A percentile compares a stretch with the other conserved stretches of the same genome.
Conservation (phyloP, 257 asterid species). For the Marsdenia floribunda region DNA sequence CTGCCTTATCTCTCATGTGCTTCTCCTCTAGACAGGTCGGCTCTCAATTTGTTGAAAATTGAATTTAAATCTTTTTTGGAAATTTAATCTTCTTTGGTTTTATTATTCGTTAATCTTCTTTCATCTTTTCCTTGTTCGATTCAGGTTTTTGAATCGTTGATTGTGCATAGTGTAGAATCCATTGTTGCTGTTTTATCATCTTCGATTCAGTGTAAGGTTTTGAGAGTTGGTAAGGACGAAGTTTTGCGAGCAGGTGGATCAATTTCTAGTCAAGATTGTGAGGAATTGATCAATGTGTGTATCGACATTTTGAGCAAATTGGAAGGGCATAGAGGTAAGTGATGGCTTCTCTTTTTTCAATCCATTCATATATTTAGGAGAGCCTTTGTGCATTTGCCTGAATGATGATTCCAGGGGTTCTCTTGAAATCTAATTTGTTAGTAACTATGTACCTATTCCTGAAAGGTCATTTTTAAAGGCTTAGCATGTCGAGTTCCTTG, state of each 20-base stretch:
- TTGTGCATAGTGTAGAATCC: conserved; percentile 43
- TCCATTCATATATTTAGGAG: background rate
- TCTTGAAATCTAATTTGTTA: background rate
- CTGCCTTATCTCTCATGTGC: conserved; percentile 76
- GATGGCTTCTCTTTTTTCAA: background rate
- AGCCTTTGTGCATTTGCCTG: background rate
- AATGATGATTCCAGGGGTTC: background rate
- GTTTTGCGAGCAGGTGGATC: conserved; percentile 52
- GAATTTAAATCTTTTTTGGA: background rate
- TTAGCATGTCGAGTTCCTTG: background rate
- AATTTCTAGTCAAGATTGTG: conserved; percentile 36
- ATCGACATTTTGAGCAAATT: conserved; percentile 40
- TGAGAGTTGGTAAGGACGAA: conserved; percentile 26
- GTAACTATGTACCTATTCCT: background rate
- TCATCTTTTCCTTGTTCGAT: background rate
- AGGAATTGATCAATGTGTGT: conserved; percentile 35
- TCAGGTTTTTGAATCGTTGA: conserved; percentile 55
- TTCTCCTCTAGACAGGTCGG: conserved; percentile 66
- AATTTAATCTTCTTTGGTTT: background rate
- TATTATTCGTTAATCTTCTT: background rate
- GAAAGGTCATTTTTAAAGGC: background rate
- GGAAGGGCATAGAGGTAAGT: conserved; percentile 41
- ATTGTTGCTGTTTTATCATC: conserved; percentile 54
- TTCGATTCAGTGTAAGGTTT: conserved; percentile 47
- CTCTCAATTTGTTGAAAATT: background rate